Base-by-base conservation (phyloP, 306 rosid genomes). In the Alnus glutinosa region DNA sequence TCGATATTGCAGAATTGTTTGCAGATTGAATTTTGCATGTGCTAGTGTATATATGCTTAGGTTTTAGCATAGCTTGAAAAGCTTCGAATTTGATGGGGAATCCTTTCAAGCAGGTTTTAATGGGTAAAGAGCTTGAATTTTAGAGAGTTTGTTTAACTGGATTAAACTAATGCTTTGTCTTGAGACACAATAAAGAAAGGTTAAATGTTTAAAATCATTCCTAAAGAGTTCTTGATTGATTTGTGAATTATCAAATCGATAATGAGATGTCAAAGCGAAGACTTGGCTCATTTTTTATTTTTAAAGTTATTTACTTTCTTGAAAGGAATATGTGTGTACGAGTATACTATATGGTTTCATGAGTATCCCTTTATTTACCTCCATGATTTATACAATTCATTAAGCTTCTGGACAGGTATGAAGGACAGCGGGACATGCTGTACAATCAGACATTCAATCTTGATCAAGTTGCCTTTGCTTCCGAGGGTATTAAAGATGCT, bases 401-500 rank as follows among this genome's bases (percentile, higher is more conserved):
- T 81, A 19, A 44, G 75, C 78, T 51, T 82, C 48, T 89, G 73
- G 77, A 80, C 91, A 94, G 98, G 97, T 95, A 95, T 87, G 99
- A 93, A 88, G 99, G 98, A 57, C 99, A 95, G 59, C 97, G 97
- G 36, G 99, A 95, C 83, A 90, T 91, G 98, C 86, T 95, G 71
- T 93, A 91, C 81, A 93, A 90, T 87, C 99, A 95, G 93, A 95
- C 99, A 7, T 95, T 90, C 77, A 95, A 95, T 85, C 97, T 95
- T 2, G 99, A 95, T 81, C 99, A 96, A 89, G 99, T 96, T 85
- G 86, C 94, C 76, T 96, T 93, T 77, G 99, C 98, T 68, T 14
- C 99, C 0, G 99, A 96, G 85, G 98, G 97, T 71, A 87, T 93
- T 32, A 96, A 91, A 88, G 99, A 96, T 81, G 97, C 99, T 81